Conservation (phyloP, 2,329 filamentous ascomycete species). For the Phialocephala sp. region DNA sequence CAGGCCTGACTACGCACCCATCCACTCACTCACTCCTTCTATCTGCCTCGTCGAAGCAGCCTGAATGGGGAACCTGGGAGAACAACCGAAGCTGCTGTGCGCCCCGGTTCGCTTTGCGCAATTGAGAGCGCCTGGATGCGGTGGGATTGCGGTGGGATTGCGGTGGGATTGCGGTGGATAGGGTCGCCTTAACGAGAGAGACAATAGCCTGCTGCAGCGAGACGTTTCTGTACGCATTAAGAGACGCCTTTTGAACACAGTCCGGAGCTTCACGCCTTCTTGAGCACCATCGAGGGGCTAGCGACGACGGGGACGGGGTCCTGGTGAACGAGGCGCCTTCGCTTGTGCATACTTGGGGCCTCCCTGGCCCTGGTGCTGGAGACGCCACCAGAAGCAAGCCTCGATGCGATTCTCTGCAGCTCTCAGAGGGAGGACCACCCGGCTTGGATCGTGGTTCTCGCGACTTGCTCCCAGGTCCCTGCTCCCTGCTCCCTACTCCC, state of each 20-base stretch:
- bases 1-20: not conserved
- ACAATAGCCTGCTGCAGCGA: constrained; percentile 27
- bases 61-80: constrained; percentile 21
- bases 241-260: constrained; percentile 10
- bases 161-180: not conserved
- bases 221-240: constrained; percentile 28
- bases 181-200: constrained; percentile 14
- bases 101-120: constrained; percentile 16
- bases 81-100: not conserved
- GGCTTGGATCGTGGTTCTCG: no score
- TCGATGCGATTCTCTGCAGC: constrained; percentile 21
- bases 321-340: constrained; percentile 12
- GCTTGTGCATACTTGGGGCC: constrained; percentile 1
- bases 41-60: constrained; percentile 10
- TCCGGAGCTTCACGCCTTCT: constrained; percentile 28
- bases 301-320: not conserved
- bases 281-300: constrained; percentile 15
- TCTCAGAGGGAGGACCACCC: not conserved
- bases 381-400: constrained; percentile 7
- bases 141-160: constrained; percentile 9
- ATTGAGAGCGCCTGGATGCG: constrained; percentile 12
- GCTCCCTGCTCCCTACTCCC: no score
- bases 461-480: no score
- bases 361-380: not conserved
- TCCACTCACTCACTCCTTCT: not conserved